phyloP scores from a whole-genome alignment of 768 basidiomycete species.

The Tricholoma sp. region DNA sequence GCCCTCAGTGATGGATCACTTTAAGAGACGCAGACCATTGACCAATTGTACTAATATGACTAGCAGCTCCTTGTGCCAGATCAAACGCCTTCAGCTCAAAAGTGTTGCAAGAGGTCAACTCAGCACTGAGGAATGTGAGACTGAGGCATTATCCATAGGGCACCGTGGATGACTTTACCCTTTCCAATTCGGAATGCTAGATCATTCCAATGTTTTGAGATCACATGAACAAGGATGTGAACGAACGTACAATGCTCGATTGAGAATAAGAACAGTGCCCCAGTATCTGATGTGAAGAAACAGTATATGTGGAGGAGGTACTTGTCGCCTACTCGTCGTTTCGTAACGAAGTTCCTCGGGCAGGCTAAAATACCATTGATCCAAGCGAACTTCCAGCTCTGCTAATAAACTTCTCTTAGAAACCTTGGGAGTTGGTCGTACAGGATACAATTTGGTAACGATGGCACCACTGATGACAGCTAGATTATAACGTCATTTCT shows the following conservation, averaged over 20 bases:
- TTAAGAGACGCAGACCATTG: conserved; percentile 10
- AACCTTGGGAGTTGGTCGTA: conserved; percentile 42
- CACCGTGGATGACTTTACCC: conserved; percentile 36
- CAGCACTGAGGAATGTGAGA: conserved; percentile 28
- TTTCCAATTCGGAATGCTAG: conserved; percentile 69
- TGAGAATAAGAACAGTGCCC: conserved; percentile 65
- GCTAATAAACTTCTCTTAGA: conserved; percentile 46
- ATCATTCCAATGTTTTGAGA: not conserved
- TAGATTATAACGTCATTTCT: conserved; percentile 21
- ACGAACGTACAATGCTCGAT: conserved; percentile 70
- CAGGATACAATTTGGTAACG: conserved; percentile 65
- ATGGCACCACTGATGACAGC: conserved; percentile 65
- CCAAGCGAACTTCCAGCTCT: conserved; percentile 58
- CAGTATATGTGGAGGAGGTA: conserved; percentile 61
- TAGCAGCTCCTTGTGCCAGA: conserved; percentile 67
- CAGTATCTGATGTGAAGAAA: conserved; percentile 73
- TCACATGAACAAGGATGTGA: not conserved
- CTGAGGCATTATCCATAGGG: not conserved
- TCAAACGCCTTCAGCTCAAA: conserved; percentile 68
- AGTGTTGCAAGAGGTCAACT: conserved; percentile 40
- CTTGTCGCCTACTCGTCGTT: conserved; percentile 42
- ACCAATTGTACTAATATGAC: conserved; percentile 65
- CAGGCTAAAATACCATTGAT: conserved; percentile 70
- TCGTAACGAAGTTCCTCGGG: conserved; percentile 62
- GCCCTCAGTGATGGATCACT: not conserved